phyloP scores from a whole-genome alignment of 768 basidiomycete genomes.

The Xerocomellus intermedius region DNA sequence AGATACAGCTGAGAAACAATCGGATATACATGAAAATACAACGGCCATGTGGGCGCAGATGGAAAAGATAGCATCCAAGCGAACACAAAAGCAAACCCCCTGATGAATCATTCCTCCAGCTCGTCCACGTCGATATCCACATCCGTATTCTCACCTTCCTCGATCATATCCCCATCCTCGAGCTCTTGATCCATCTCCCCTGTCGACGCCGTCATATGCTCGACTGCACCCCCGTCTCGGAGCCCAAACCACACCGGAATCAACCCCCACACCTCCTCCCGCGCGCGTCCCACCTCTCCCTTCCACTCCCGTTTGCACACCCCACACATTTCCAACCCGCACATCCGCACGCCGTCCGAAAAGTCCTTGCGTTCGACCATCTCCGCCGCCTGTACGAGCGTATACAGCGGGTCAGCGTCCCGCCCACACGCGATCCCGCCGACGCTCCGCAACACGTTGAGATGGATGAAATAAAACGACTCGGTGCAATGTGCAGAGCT shows the following conservation, averaged over 20 bases:
- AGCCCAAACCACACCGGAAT: constrained; percentile 68
- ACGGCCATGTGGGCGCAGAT: not conserved
- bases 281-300: constrained; percentile 39
- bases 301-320: constrained; percentile 50
- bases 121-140: constrained; percentile 14
- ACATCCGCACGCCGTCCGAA: constrained; percentile 54
- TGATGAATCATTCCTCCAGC: constrained; percentile 9
- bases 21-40: constrained; percentile 5
- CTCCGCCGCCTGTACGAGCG: constrained; percentile 63
- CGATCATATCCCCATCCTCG: not conserved
- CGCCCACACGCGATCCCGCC: constrained; percentile 70
- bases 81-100: not conserved
- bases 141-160: constrained; percentile 10
- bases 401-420: constrained; percentile 72
- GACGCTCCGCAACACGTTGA: constrained; percentile 68
- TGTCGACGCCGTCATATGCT: not conserved
- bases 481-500: constrained; percentile 49
- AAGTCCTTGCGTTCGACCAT: constrained; percentile 74
- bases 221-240: constrained; percentile 12
- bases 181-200: not conserved
- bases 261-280: constrained; percentile 60
- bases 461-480: constrained; percentile 73
- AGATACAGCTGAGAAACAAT: constrained; percentile 16
- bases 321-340: constrained; percentile 54
- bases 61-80: constrained; percentile 16